phyloP scores from a whole-genome alignment of 306 rosid species.

The Herpetospermum pedunculosum region DNA sequence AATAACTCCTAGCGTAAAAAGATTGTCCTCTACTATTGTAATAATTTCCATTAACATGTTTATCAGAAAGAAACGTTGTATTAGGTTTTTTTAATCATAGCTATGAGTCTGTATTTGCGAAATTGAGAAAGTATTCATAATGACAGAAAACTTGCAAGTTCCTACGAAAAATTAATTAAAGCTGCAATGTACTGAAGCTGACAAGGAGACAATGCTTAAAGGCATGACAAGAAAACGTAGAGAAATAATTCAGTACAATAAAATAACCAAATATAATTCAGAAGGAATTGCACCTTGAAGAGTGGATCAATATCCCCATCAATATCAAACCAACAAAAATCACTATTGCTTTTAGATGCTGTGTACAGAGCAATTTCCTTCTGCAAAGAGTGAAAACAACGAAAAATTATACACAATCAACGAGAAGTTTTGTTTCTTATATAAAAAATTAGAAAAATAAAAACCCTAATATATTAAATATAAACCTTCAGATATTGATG shows the following conservation, averaged over 20 bases:
- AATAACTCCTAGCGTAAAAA: background rate
- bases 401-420: background rate
- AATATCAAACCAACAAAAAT: constrained; percentile 74
- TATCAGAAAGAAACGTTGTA: background rate
- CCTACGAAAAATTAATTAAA: background rate
- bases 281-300: constrained; percentile 48
- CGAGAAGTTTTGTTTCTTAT: background rate
- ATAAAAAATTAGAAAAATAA: too few relatives aligned
- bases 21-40: background rate
- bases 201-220: background rate
- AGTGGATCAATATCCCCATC: constrained; percentile 88
- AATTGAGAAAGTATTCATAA: background rate
- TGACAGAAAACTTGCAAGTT: background rate
- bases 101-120: background rate
- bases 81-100: background rate
- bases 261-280: background rate
- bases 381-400: constrained; percentile 38
- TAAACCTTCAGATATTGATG: constrained; percentile 6
- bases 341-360: constrained; percentile 61
- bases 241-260: background rate
- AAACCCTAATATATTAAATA: constrained; percentile 1
- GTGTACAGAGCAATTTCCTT: constrained; percentile 93
- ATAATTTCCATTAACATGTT: background rate
- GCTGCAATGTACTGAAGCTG: background rate
- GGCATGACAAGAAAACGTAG: background rate